Evolutionary conservation across 2,329 filamentous ascomycete species (phyloP).

Genomic region (Paraphaeosphaeria sporulosa): DNA sequence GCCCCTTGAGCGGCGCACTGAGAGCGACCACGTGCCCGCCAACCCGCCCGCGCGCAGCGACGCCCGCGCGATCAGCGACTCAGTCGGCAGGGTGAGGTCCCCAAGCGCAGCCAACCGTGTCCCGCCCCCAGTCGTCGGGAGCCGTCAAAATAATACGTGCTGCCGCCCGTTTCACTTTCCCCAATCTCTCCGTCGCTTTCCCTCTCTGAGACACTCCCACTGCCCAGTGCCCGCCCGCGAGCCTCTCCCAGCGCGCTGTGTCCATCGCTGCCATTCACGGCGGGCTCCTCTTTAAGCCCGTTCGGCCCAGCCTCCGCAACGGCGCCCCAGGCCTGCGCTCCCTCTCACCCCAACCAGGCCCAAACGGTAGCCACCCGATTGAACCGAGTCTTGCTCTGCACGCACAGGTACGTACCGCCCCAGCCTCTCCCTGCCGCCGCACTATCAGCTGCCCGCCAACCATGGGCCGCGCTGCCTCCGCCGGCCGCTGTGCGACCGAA

Average conservation of each 20-base stretch:
- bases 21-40: slow-evolving; percentile 5
- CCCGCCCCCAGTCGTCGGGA: slow-evolving; percentile 29
- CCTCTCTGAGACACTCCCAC: slow-evolving; percentile 50
- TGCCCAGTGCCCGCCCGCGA: slow-evolving; percentile 23
- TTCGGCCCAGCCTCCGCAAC: slow-evolving; percentile 25
- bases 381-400: no score
- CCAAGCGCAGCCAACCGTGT: slow-evolving; percentile 39
- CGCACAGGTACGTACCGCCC: slow-evolving; percentile 15
- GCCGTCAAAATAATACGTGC: slow-evolving; percentile 45
- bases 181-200: slow-evolving; percentile 51
- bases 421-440: slow-evolving; percentile 29
- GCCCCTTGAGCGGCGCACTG: background rate
- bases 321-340: slow-evolving; percentile 6
- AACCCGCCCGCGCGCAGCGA: slow-evolving; percentile 6
- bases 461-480: slow-evolving; percentile 25
- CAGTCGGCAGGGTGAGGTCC: slow-evolving; percentile 35
- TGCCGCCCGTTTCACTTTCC: slow-evolving; percentile 50
- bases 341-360: slow-evolving; percentile 1
- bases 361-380: background rate
- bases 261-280: slow-evolving; percentile 12
- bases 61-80: slow-evolving; percentile 38
- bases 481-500: slow-evolving; percentile 38
- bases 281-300: slow-evolving; percentile 15
- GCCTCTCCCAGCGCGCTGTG: slow-evolving; percentile 9
- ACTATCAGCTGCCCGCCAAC: slow-evolving; percentile 17